phyloP scores from a whole-genome alignment of 2,329 filamentous ascomycete species.

The Hypoxylon sp. region DNA sequence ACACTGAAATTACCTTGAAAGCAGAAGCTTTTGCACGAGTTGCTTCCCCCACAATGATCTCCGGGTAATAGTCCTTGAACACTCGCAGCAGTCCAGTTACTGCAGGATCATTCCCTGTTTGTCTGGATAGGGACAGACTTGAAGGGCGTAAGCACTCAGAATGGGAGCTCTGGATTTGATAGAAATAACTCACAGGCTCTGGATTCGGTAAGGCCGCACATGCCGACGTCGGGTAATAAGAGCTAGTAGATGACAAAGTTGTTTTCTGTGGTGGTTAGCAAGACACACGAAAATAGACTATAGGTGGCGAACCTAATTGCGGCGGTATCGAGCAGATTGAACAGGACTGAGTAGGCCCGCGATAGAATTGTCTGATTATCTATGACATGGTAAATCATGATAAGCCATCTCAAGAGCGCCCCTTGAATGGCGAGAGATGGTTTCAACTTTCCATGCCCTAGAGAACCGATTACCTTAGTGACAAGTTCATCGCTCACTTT shows the following conservation, averaged over 20 bases:
- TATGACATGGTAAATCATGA: slow-evolving; percentile 80
- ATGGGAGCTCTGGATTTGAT: not conserved
- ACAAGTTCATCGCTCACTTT: slow-evolving; percentile 73
- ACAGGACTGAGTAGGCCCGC: slow-evolving; percentile 81
- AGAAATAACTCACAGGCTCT: slow-evolving; percentile 71
- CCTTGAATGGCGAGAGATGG: slow-evolving; percentile 79
- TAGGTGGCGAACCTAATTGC: slow-evolving; percentile 71
- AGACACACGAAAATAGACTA: slow-evolving; percentile 15
- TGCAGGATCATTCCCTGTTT: slow-evolving; percentile 79
- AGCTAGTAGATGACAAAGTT: slow-evolving; percentile 83
- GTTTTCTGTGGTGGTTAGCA: slow-evolving; percentile 60
- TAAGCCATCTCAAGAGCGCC: slow-evolving; percentile 81
- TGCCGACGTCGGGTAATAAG: slow-evolving; percentile 85
- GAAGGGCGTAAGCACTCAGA: slow-evolving; percentile 31
- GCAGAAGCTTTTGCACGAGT: slow-evolving; percentile 72
- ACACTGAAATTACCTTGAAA: slow-evolving; percentile 66
- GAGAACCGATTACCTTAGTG: slow-evolving; percentile 76
- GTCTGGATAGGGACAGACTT: slow-evolving; percentile 71
- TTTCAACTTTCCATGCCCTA: slow-evolving; percentile 85
- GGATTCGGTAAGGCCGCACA: slow-evolving; percentile 86
- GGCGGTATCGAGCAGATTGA: slow-evolving; percentile 86
- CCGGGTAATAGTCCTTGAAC: slow-evolving; percentile 93
- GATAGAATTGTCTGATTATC: slow-evolving; percentile 75
- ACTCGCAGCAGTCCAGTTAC: slow-evolving; percentile 82
- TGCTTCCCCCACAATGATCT: slow-evolving; percentile 83